phyloP scores from a whole-genome alignment of 164 flowering plant genomes.

The Brasenia schreberi region DNA sequence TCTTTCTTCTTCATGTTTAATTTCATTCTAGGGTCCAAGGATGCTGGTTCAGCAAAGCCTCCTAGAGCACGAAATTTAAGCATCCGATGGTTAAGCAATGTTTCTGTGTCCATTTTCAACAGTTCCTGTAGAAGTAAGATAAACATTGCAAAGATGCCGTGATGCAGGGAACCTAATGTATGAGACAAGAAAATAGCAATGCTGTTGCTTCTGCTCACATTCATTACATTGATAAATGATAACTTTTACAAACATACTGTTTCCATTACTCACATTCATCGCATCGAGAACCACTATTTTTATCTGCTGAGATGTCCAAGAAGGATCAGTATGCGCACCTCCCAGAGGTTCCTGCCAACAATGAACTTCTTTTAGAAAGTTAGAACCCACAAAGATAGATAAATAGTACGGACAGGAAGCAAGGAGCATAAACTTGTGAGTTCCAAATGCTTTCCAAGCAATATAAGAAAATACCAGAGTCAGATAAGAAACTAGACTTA shows the following conservation, averaged over 20 bases:
- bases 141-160: background rate
- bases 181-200: background rate
- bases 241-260: no score
- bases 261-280: no score
- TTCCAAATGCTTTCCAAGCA: background rate
- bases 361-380: background rate
- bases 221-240: conserved; percentile 15
- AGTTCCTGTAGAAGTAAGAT: conserved; percentile 5
- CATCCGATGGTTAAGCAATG: conserved; percentile 10
- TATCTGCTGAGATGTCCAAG: conserved; percentile 26
- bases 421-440: background rate
- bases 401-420: background rate
- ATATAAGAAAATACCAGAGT: background rate
- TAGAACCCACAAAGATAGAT: background rate
- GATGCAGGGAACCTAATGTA: background rate
- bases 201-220: conserved; percentile 8
- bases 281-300: conserved; percentile 4
- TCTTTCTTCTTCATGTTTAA: conserved; percentile 12
- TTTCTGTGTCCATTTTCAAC: conserved; percentile 10
- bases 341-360: conserved; percentile 26
- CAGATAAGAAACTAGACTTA: background rate
- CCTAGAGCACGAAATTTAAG: conserved; percentile 15
- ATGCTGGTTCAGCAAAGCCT: conserved; percentile 14
- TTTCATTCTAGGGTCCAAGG: conserved; percentile 12
- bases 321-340: conserved; percentile 27